A percentile compares a stretch with the other conserved stretches of the same genome.
Evolutionary conservation across 2,329 filamentous ascomycete species (phyloP).

Genomic region (Colletotrichum cordylinicola): DNA sequence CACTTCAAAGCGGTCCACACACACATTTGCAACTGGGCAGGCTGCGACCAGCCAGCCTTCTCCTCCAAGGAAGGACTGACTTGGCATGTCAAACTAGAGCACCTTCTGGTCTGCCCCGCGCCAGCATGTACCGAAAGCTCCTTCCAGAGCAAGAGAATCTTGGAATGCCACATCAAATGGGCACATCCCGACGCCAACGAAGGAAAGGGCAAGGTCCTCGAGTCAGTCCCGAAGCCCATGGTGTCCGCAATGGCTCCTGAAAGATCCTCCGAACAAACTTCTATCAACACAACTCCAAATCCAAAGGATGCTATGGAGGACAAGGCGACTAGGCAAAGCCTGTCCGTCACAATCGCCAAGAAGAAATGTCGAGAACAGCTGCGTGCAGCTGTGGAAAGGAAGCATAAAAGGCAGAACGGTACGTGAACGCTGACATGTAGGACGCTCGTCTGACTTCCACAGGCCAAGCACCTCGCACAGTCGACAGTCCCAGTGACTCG

Average conservation of each 20-base stretch:
- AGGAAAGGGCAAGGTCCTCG: slow-evolving; percentile 1
- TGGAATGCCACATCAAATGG: slow-evolving; percentile 42
- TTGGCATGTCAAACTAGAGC: slow-evolving; percentile 49
- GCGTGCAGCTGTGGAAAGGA: slow-evolving; percentile 38
- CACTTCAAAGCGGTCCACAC: slow-evolving; percentile 32
- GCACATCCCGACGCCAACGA: slow-evolving; percentile 33
- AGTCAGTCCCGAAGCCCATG: slow-evolving; percentile 10
- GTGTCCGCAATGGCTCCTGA: neutral
- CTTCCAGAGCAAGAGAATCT: slow-evolving; percentile 37
- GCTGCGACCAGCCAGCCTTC: slow-evolving; percentile 41
- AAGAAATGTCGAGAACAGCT: slow-evolving; percentile 41
- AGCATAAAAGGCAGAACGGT: slow-evolving; percentile 33
- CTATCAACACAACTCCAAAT: neutral
- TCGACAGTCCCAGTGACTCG: slow-evolving; percentile 37
- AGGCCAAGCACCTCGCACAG: slow-evolving; percentile 30
- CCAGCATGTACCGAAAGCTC: slow-evolving; percentile 41
- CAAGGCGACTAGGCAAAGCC: slow-evolving; percentile 22
- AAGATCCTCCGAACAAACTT: neutral
- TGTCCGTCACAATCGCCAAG: slow-evolving; percentile 37
- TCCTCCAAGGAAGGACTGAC: slow-evolving; percentile 41
- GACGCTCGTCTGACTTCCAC: neutral
- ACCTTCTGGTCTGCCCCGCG: slow-evolving; percentile 47
- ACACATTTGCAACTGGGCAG: slow-evolving; percentile 45
- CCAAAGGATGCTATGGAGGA: slow-evolving; percentile 23
- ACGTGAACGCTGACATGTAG: neutral